A percentile compares a stretch with the other conserved stretches of the same genome.
These are phyloP conservation scores for Chlamydomonas applanata DNA, from an alignment of 139 green algal species.

Conservation along the genomic window DNA sequence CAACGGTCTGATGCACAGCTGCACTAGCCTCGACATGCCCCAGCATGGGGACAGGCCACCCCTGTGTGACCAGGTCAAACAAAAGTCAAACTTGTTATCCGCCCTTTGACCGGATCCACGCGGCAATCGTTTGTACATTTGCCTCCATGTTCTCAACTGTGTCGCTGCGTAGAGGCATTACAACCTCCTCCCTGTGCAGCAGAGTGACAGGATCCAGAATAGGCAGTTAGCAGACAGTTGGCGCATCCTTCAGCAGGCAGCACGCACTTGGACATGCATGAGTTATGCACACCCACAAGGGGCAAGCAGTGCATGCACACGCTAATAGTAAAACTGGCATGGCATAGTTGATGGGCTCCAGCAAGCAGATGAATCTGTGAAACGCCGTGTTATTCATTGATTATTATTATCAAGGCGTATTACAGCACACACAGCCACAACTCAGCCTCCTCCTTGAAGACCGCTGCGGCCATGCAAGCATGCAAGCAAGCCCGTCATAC, in stretches of 20 bases:
- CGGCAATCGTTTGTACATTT: conserved; percentile 76
- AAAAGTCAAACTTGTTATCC: too few species aligned
- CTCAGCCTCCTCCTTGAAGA: too few species aligned
- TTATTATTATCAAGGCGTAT: not conserved
- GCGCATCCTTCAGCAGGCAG: not conserved
- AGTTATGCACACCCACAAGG: not conserved
- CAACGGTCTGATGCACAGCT: too few species aligned
- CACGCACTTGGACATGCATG: not conserved
- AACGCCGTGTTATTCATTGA: not conserved
- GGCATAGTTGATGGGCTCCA: too few species aligned
- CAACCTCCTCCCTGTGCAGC: conserved; percentile 72
- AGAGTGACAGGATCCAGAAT: not conserved
- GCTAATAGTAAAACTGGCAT: not conserved
- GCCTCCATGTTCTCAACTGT: conserved; percentile 90
- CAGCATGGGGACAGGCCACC: too few species aligned
- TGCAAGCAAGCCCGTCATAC: not conserved
- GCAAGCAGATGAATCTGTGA: too few species aligned
- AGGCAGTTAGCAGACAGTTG: not conserved
- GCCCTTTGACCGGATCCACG: conserved; percentile 53
- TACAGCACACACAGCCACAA: not conserved
- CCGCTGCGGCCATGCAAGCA: not conserved
- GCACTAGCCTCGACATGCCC: too few species aligned
- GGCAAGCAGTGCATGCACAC: not conserved
- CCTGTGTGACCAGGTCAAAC: too few species aligned
- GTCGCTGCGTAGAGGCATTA: conserved; percentile 81